Base-by-base conservation (phyloP, 768 basidiomycete genomes). In the Hysterangium stoloniferum region DNA sequence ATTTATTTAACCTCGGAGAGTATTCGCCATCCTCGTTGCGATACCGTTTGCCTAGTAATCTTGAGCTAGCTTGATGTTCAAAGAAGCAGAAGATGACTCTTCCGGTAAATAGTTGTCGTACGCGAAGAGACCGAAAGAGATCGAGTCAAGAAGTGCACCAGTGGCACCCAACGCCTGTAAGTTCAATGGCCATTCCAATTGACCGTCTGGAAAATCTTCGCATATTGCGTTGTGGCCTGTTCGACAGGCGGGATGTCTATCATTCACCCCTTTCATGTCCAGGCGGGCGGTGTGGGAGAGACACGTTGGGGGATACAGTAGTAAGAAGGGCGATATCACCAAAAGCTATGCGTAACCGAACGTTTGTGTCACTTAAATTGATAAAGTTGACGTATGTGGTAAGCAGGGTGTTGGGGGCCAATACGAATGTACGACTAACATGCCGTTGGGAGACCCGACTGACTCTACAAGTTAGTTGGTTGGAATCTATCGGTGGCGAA, bases 291-390 rank as follows among this genome's bases (percentile, higher is more conserved):
- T 71, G 72, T 6, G 70, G 65, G 1, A 69, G 61, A 9, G 68
- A 60, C n/a, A 70, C 68, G 0, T 82, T 59, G 57, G 77, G 73
- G 37, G 71, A 70, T 25, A 91, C 83, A 11, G 74, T 74, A 0
- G 89, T 91, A 29, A 71, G 70, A 22, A 91, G 73, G 2, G 86
- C 77, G 55, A 76, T 79, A 53, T 71, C 64, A 27, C 83, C 88
- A 56, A 92, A 71, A 57, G 90, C 79, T 56, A 92, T 78, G 45
- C 89, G 79, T 20, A 90, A 76, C 53, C 74, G 80, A 32, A 85
- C 73, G 48, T 78, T 76, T 8, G 74, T 69, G 12, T 69, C 69
- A 49, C 36, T 27, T 47, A 52, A 43, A 54, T 71, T 72, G 57
- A 69, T 70, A 64, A 84, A 82, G 57, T 78, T 74, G 49, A 82